Evolutionary conservation across 1,284 basidiomycete genomes (phyloP), one percentile per base, ranked within the genome.

Genomic region (Crocinoboletus sp.): DNA sequence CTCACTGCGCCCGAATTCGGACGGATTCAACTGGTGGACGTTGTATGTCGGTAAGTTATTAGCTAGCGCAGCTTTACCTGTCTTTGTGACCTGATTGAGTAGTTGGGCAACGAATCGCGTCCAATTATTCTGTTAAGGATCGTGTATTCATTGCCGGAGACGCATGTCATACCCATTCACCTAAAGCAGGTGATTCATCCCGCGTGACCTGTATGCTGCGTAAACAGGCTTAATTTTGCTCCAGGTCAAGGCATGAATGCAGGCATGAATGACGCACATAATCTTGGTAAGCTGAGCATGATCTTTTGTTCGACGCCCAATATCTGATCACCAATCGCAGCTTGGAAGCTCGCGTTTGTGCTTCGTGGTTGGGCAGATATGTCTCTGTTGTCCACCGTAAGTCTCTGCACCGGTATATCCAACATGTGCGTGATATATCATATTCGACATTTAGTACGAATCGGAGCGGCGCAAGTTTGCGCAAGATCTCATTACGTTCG

Each of bases 211-310:
- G 11, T 25, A 11, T 13, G 3, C 15, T 36, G 3, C 4, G 9
- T 19, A 9, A 16, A 30, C 5, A 23, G 8, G 29, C 35, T 52
- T 15, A 54, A 31, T 25, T 9, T 31, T 46, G 10, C 35, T 32
- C n/a, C 20, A 78, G 76, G 77, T 7, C 74, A 83, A 58, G 83
- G 83, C 5, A 86, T 86, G 84, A 87, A 87, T 50, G 82, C 82
- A 5, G 71, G 71, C 24, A 75, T 77, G 67, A 74, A 73, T 49
- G 75, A 77, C 43, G 60, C 69, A 4, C 73, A 71, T 54, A 73
- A 76, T 35, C 57, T 67, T 61, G 52, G 58, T 62, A 39, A 36
- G 45, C 15, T 9, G 11, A 19, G 3, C 5, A 46, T 22, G n/a
- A 11, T 38, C 12, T 24, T 2, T 27, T 4, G 12, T 29, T 13